These are phyloP conservation scores for Quercus glauca DNA, from an alignment of 306 rosid species.

Conservation along the genomic window DNA sequence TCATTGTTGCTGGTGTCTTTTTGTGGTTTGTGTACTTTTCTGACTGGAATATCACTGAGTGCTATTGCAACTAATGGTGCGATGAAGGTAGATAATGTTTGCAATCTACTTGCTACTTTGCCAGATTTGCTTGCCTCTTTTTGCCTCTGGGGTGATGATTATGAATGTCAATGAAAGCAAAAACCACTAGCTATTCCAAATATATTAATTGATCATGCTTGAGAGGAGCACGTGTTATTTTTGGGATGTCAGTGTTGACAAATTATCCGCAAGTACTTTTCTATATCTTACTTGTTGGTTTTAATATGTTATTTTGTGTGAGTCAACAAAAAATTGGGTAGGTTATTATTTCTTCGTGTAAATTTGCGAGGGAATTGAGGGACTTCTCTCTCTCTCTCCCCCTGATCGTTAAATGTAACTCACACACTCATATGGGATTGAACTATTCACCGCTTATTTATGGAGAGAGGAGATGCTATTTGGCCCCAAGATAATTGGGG, in stretches of 20 bases:
- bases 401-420: not conserved
- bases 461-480: not conserved
- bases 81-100: constrained; percentile 72
- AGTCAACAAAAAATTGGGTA: not conserved
- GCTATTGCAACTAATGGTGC: constrained; percentile 99
- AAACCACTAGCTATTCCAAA: not conserved
- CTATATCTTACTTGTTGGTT: not conserved
- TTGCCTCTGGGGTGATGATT: not conserved
- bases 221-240: not conserved
- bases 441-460: not conserved
- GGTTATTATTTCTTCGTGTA: not conserved
- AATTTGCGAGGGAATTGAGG: not conserved
- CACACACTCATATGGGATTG: not conserved
- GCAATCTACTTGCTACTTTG: not conserved
- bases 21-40: constrained; percentile 91
- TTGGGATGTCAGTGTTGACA: not conserved
- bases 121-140: not conserved
- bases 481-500: not conserved
- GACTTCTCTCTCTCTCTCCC: not conserved
- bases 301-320: not conserved
- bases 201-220: not conserved
- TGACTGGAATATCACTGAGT: constrained; percentile 91
- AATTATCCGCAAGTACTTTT: not conserved
- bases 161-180: not conserved
- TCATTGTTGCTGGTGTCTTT: constrained; percentile 69